phyloP scores from a whole-genome alignment of 192 early-diverging fungal species.

The Linnemannia exigua region DNA sequence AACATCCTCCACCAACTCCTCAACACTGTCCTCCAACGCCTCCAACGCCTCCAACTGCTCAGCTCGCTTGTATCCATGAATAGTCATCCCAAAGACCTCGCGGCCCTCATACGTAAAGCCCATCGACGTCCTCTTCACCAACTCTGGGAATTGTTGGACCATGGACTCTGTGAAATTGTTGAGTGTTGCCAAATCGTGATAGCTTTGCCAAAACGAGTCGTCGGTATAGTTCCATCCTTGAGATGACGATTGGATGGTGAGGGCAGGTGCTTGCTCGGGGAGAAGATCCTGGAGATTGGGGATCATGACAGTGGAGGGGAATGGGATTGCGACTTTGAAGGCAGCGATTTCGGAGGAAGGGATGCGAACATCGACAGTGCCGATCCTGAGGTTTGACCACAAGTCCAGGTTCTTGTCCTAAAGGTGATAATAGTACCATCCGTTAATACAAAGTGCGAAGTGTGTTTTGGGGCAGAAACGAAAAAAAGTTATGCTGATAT shows the following conservation, averaged over 20 bases:
- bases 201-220: slow-evolving; percentile 53
- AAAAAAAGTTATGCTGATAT: no score
- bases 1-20: slow-evolving; percentile 13
- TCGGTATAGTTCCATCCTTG: slow-evolving; percentile 37
- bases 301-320: slow-evolving; percentile 47
- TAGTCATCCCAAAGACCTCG: slow-evolving; percentile 61
- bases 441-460: not conserved
- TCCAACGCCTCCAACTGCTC: slow-evolving; percentile 18
- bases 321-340: slow-evolving; percentile 25
- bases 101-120: slow-evolving; percentile 66
- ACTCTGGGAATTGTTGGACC: slow-evolving; percentile 55
- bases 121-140: slow-evolving; percentile 57
- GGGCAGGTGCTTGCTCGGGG: slow-evolving; percentile 26
- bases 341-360: slow-evolving; percentile 25
- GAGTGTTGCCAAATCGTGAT: slow-evolving; percentile 62
- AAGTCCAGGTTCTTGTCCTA: slow-evolving; percentile 51
- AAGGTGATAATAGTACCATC: not conserved
- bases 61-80: slow-evolving; percentile 33
- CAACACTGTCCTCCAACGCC: slow-evolving; percentile 20
- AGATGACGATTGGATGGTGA: not conserved
- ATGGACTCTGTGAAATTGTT: slow-evolving; percentile 55
- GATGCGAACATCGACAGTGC: slow-evolving; percentile 51
- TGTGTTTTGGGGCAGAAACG: slow-evolving; percentile 3
- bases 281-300: slow-evolving; percentile 44
- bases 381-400: slow-evolving; percentile 56